These are phyloP conservation scores for Penicillium diatomitis DNA, from an alignment of 495 filamentous ascomycete species.

Conservation along the genomic window DNA sequence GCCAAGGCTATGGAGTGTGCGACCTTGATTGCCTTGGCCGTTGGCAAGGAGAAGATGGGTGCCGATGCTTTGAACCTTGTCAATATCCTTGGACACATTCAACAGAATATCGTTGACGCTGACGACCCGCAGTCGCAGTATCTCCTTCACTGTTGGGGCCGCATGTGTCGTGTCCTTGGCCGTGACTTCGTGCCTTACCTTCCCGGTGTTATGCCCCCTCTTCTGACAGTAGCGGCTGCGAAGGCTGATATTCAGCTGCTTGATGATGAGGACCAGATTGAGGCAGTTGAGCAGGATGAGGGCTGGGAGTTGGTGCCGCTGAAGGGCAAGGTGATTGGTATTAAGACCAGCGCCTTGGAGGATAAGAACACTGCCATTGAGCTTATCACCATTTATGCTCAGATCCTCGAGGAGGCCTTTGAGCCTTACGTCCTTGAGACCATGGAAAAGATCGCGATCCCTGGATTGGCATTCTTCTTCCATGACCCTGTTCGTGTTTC, in stretches of 20 bases:
- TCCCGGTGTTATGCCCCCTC: constrained; percentile 85
- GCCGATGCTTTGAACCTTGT: constrained; percentile 78
- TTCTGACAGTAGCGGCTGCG: constrained; percentile 82
- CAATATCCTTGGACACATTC: constrained; percentile 75
- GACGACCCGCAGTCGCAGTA: constrained; percentile 97
- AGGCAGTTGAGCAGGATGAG: constrained; percentile 87
- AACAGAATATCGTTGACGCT: constrained; percentile 76
- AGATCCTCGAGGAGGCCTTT: constrained; percentile 84
- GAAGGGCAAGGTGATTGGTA: constrained; percentile 95
- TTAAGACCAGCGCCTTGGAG: constrained; percentile 91
- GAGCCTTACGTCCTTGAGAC: constrained; percentile 86
- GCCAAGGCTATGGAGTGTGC: constrained; percentile 99
- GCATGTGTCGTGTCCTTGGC: constrained; percentile 93
- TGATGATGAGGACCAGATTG: constrained; percentile 91
- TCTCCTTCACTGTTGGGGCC: constrained; percentile 97
- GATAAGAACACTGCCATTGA: constrained; percentile 99
- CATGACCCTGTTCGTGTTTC: constrained; percentile 95
- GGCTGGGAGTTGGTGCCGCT: constrained; percentile 97
- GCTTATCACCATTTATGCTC: constrained; percentile 91
- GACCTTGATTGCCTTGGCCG: constrained; percentile 89
- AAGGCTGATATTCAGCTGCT: constrained; percentile 97
- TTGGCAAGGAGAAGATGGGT: constrained; percentile 87
- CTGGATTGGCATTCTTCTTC: constrained; percentile 96
- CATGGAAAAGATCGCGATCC: constrained; percentile 92
- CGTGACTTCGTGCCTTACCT: constrained; percentile 88